Base-by-base conservation (phyloP, 768 basidiomycete genomes). In the Mycena galopus region DNA sequence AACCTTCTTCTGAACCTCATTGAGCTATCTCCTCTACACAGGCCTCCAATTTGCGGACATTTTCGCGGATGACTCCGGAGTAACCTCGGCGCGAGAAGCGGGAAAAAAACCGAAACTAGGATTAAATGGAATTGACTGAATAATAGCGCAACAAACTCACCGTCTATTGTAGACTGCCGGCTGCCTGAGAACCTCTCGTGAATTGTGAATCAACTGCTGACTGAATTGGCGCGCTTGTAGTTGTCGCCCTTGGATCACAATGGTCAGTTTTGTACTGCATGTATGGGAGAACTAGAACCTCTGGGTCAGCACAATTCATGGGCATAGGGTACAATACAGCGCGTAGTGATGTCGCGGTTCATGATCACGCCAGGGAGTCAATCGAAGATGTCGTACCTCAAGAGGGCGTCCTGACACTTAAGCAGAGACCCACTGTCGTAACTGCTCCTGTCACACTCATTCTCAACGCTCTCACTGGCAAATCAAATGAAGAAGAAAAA, bases 11-110 rank as follows among this genome's bases (percentile, higher is more conserved):
- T 99, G 97, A 55, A 99, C 96, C 84, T 99, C 99, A 85, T 98
- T 94, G 71, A 98, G 98, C 96, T 98, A 99, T 99, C 84, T 99
- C 96, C 78, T 96, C 92, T 65, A 96, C 98, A 77, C 99, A 99
- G 2, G 96, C 95, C 83, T 99, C 98, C 53, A 99, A 88, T 84
- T 99, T 98, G 77, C 98, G 93, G 55, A 99, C 97, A 69, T 95
- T 95, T 80, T 97, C 94, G 59, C 98, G 95, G 71, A 96, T 94
- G 69, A 98, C 94, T 82, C 99, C 98, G 6, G 93, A 90, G 84
- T 96, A 76, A 99, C 94, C 80, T 97, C 95, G 9, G 97, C 98
- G 78, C 92, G 91, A 42, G 98, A 97, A 11, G 97, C 3, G 98
- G 98, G 91, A 99, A 98, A 23, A 97, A 98, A 30, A 99, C 95